Evolutionary conservation across 163 green algal species (phyloP), one percentile per base, ranked within the genome.

Genomic region (Scenedesmus sp.): DNA sequence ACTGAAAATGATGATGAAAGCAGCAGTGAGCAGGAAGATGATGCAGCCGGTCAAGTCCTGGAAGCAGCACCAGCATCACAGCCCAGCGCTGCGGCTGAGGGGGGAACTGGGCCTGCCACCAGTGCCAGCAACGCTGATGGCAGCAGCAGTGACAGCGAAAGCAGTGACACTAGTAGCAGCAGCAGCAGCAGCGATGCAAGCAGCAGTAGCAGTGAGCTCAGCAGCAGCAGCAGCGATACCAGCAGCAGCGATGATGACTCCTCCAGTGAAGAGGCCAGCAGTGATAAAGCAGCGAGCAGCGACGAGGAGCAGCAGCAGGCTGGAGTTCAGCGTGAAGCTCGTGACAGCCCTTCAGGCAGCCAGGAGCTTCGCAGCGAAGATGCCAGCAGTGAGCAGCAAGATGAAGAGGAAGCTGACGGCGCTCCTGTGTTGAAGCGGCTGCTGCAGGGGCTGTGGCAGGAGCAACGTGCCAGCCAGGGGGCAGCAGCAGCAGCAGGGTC

Each of bases 401-500:
- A 76, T 76, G 59, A n/a, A 72, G 65, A 42, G 18, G 65, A 37
- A 20, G 65, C 6, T 18, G 65, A 16, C 1, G 65, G 30, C 4
- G 30, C 65, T 40, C 30, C 65, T 7, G 26, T 20, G 30, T 30
- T 76, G 65, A 76, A 76, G 26, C 5, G 7, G 65, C 65, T 76
- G 65, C 65, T 76, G 65, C 65, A 76, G 30, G 65, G 65, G 30
- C 30, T 76, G 65, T 76, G 65, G 65, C 65, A 76, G 65, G 65
- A 76, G 26, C 65, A 76, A 30, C 65, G 65, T 4, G 65, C 65
- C 65, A 76, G 65, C 65, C 65, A 76, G 65, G 65, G 65, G 6
- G 65, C 65, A 76, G 61, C 61, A 73, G 61, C 61, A 73, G 65
- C 65, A 76, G 65, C 65, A 76, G 65, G 59, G 3, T 72, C 65